A percentile compares a stretch with the other conserved stretches of the same genome.
Evolutionary conservation across 371 early-diverging fungal species (phyloP).

Genomic region (Quaeritorhiza haematococci): DNA sequence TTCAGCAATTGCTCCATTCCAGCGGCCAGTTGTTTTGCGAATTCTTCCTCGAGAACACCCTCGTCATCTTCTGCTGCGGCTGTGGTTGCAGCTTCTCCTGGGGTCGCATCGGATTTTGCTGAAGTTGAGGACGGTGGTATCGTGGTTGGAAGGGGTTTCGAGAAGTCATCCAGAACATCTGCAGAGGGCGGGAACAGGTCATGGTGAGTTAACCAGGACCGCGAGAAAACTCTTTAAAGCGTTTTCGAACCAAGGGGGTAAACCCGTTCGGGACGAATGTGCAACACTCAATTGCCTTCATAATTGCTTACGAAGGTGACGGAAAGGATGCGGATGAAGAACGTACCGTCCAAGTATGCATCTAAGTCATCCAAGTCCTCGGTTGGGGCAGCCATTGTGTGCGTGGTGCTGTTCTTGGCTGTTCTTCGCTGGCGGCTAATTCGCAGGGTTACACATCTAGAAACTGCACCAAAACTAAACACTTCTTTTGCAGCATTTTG

Average conservation of each 20-base stretch:
- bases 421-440: no score
- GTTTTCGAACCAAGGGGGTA: no score
- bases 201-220: background rate
- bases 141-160: no score
- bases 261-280: background rate
- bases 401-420: no score
- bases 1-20: conserved; percentile 73
- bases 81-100: background rate
- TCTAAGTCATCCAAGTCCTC: conserved; percentile 15
- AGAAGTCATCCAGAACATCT: conserved; percentile 18
- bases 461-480: no score
- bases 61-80: background rate
- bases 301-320: background rate
- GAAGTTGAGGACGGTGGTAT: no score
- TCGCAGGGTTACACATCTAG: no score
- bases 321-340: background rate
- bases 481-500: no score
- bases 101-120: background rate
- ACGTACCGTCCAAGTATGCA: conserved; percentile 10
- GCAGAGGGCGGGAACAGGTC: background rate
- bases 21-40: conserved; percentile 67
- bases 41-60: conserved; percentile 55
- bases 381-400: no score
- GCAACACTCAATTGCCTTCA: background rate
- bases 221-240: background rate